Conservation (phyloP, 2,329 filamentous ascomycete species). For the Cladophialophora psammophila region DNA sequence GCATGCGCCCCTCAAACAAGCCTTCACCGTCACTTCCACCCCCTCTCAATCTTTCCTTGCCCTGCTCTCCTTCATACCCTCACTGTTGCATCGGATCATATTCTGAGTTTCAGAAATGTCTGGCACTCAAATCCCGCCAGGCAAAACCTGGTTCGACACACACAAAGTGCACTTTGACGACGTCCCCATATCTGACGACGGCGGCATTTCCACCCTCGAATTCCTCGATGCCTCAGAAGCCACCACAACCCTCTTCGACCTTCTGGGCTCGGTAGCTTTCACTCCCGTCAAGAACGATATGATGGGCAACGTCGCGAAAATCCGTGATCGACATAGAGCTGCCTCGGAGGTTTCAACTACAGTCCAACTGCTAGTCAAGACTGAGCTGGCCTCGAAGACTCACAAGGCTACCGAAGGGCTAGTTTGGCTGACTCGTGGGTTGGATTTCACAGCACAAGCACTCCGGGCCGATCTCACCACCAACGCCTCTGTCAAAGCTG, state of each 20-base stretch:
- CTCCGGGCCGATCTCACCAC: slow-evolving; percentile 60
- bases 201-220: slow-evolving; percentile 80
- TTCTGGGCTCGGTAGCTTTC: slow-evolving; percentile 76
- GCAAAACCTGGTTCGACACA: slow-evolving; percentile 83
- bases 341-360: slow-evolving; percentile 80
- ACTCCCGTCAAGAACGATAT: slow-evolving; percentile 91
- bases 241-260: slow-evolving; percentile 81
- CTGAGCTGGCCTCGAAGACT: slow-evolving; percentile 89
- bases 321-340: slow-evolving; percentile 80
- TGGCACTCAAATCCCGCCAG: slow-evolving; percentile 57
- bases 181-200: slow-evolving; percentile 78
- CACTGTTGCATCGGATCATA: background rate
- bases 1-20: slow-evolving; percentile 13
- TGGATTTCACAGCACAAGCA: slow-evolving; percentile 90
- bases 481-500: slow-evolving; percentile 50
- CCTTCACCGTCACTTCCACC: slow-evolving; percentile 4
- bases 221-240: slow-evolving; percentile 93
- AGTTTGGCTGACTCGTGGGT: slow-evolving; percentile 89
- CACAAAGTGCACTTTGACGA: slow-evolving; percentile 83
- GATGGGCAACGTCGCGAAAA: slow-evolving; percentile 93
- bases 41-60: background rate
- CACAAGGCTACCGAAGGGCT: slow-evolving; percentile 88
- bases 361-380: slow-evolving; percentile 82
- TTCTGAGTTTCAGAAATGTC: background rate
- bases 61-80: background rate